Evolutionary conservation across 2,329 filamentous ascomycete genomes (phyloP).

Genomic region (Colletotrichum salicis): DNA sequence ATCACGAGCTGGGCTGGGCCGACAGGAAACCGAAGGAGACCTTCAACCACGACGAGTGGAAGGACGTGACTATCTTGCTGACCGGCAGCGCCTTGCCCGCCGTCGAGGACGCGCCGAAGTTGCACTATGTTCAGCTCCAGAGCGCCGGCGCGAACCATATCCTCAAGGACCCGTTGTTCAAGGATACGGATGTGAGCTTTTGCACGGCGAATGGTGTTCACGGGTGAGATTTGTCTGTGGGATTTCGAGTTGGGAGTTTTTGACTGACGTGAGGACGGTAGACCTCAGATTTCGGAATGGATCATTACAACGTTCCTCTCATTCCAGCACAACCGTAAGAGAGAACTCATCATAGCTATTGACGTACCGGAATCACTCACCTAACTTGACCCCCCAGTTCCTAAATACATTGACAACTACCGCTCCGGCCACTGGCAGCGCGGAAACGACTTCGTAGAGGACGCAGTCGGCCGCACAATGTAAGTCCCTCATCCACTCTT

Average conservation of each 20-base stretch:
- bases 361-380: neutral
- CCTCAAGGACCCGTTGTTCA: slow-evolving; percentile 57
- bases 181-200: slow-evolving; percentile 60
- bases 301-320: slow-evolving; percentile 63
- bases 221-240: slow-evolving; percentile 51
- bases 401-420: slow-evolving; percentile 57
- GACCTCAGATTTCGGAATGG: slow-evolving; percentile 69
- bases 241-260: neutral
- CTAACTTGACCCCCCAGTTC: slow-evolving; percentile 47
- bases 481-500: slow-evolving; percentile 38
- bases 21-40: slow-evolving; percentile 39
- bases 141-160: slow-evolving; percentile 66
- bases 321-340: slow-evolving; percentile 58
- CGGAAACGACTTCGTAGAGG: slow-evolving; percentile 46
- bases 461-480: slow-evolving; percentile 61
- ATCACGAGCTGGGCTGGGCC: slow-evolving; percentile 43
- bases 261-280: slow-evolving; percentile 36
- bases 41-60: slow-evolving; percentile 53
- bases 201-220: slow-evolving; percentile 69
- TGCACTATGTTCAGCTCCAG: slow-evolving; percentile 64
- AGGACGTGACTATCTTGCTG: slow-evolving; percentile 59
- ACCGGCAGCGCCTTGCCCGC: slow-evolving; percentile 56
- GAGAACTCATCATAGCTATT: neutral
- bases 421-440: slow-evolving; percentile 56
- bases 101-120: slow-evolving; percentile 54